phyloP scores from a whole-genome alignment of 2,329 filamentous ascomycete species.

The Berkeleyomyces rouxiae region DNA sequence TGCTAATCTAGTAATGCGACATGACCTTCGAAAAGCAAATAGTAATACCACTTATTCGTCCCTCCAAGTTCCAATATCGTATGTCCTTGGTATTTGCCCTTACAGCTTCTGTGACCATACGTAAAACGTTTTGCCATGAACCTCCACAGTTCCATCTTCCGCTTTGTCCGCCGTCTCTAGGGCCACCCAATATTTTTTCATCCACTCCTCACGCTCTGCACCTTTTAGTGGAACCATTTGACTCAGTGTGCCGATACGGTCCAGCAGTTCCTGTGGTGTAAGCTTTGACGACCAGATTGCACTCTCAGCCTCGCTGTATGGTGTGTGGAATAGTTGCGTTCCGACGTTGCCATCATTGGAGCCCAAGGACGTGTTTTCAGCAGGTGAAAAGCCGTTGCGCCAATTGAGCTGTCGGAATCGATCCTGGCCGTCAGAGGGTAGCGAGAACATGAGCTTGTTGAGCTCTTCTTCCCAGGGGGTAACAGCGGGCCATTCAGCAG shows the following conservation, averaged over 20 bases:
- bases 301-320: constrained; percentile 39
- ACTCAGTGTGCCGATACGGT: constrained; percentile 47
- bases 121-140: constrained; percentile 48
- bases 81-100: neutral
- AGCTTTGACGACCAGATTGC: constrained; percentile 43
- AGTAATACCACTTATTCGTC: neutral
- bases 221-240: constrained; percentile 46
- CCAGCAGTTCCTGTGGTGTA: constrained; percentile 42
- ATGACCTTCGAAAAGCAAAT: neutral
- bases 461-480: constrained; percentile 46
- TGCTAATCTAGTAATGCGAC: constrained; percentile 7
- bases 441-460: constrained; percentile 39
- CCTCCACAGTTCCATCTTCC: constrained; percentile 41
- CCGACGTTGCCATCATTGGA: constrained; percentile 16
- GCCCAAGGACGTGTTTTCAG: constrained; percentile 25
- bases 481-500: constrained; percentile 34
- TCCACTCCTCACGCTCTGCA: constrained; percentile 31
- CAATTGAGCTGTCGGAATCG: constrained; percentile 50
- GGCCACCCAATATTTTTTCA: constrained; percentile 35
- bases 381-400: constrained; percentile 46
- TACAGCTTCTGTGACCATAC: constrained; percentile 41
- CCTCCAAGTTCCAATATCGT: neutral
- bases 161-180: constrained; percentile 39
- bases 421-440: constrained; percentile 37
- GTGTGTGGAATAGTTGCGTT: constrained; percentile 39